Percentiles rank a stretch among this genome's conserved stretches.
These are phyloP conservation scores for Coemansia sp. DNA, from an alignment of 192 early-diverging fungal species.

Conservation along the genomic window DNA sequence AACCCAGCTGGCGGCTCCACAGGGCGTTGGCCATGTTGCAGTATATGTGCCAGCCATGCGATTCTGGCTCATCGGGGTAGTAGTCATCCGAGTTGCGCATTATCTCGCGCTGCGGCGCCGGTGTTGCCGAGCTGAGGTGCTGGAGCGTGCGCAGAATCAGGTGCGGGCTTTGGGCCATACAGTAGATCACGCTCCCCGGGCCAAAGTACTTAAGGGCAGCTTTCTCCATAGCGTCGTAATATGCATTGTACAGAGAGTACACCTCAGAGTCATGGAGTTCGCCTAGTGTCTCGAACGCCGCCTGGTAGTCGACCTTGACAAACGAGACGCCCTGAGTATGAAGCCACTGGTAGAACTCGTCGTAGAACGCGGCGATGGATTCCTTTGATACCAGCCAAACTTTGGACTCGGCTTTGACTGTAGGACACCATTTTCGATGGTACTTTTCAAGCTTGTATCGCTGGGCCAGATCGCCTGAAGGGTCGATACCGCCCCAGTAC, in stretches of 20 bases:
- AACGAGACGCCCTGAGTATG: slow-evolving; percentile 47
- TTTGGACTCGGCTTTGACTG: slow-evolving; percentile 11
- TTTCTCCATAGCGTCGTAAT: slow-evolving; percentile 46
- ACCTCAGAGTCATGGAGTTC: slow-evolving; percentile 3
- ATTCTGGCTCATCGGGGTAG: slow-evolving; percentile 47
- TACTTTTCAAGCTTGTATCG: slow-evolving; percentile 24
- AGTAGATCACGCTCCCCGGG: slow-evolving; percentile 47
- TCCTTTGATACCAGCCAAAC: slow-evolving; percentile 24
- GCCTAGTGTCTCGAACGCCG: slow-evolving; percentile 47
- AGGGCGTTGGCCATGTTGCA: slow-evolving; percentile 55
- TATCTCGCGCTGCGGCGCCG: background rate
- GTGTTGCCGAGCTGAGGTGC: background rate
- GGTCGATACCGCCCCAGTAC: slow-evolving; percentile 59
- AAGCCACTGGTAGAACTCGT: slow-evolving; percentile 56
- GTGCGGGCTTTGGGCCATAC: slow-evolving; percentile 57
- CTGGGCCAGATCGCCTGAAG: slow-evolving; percentile 15
- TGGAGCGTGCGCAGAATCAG: slow-evolving; percentile 36
- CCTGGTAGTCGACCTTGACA: slow-evolving; percentile 60
- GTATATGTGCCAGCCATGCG: slow-evolving; percentile 60
- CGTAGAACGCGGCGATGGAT: slow-evolving; percentile 42
- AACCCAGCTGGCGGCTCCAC: slow-evolving; percentile 37
- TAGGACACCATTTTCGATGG: slow-evolving; percentile 10
- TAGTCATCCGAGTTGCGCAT: slow-evolving; percentile 60
- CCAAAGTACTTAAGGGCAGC: slow-evolving; percentile 43
- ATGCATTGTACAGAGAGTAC: slow-evolving; percentile 21